phyloP scores from a whole-genome alignment of 2,329 filamentous ascomycete genomes.

The Coleophoma eucalyptorum region DNA sequence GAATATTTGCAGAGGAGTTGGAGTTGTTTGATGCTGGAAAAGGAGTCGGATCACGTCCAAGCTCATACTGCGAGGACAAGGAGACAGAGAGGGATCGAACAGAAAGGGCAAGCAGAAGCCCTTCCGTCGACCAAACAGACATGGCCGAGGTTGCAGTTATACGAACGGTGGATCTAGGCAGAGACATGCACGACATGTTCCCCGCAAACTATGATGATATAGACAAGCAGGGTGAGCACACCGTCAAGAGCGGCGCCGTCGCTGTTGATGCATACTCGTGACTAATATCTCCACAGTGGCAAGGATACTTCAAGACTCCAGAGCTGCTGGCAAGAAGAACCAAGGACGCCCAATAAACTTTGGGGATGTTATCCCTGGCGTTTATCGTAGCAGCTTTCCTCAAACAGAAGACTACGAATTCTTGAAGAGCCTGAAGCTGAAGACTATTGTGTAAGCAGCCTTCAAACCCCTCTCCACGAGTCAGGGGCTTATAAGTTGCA shows the following conservation, averaged over 20 bases:
- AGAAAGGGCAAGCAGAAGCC: conserved; percentile 2
- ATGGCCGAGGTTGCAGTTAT: conserved; percentile 1
- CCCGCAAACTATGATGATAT: conserved; percentile 12
- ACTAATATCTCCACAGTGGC: conserved; percentile 11
- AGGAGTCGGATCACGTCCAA: conserved; percentile 3
- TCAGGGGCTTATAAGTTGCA: conserved; percentile 23
- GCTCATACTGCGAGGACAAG: conserved; percentile 7
- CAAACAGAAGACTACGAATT: conserved; percentile 66
- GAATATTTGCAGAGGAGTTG: conserved; percentile 12
- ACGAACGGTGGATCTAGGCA: conserved; percentile 12
- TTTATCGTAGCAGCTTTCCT: conserved; percentile 84
- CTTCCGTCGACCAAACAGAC: conserved; percentile 1
- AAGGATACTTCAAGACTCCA: conserved; percentile 9
- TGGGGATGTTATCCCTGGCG: conserved; percentile 65
- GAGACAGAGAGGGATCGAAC: conserved; percentile 6
- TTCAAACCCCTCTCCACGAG: conserved; percentile 2
- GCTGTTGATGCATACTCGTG: not conserved
- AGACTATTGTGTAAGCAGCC: conserved; percentile 69
- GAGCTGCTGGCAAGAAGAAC: conserved; percentile 8
- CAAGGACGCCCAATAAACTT: conserved; percentile 63
- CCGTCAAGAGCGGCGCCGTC: too few relatives aligned
- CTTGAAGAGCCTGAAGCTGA: conserved; percentile 63
- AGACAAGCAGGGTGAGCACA: conserved; percentile 11
- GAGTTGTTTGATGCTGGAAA: conserved; percentile 1
- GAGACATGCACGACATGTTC: conserved; percentile 8